phyloP scores from a whole-genome alignment of 1,284 basidiomycete species.

The Apiotrichum veenhuisii region DNA sequence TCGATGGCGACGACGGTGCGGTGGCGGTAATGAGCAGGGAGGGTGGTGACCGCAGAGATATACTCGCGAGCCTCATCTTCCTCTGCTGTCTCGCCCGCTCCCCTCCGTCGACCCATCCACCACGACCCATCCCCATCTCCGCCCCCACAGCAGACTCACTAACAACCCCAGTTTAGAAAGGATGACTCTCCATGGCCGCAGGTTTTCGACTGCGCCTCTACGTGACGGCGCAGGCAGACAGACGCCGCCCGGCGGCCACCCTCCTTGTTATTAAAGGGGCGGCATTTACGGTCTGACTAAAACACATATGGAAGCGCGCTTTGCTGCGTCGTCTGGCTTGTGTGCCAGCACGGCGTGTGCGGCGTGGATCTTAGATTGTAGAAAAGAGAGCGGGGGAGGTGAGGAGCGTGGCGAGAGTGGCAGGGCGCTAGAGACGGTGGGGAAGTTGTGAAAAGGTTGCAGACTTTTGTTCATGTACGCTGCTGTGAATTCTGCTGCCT shows the following conservation, averaged over 20 bases:
- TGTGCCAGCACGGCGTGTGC: too few species aligned
- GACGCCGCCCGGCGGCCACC: conserved; percentile 39
- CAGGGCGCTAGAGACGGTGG: too few species aligned
- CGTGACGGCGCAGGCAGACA: conserved; percentile 26
- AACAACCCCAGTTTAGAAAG: conserved; percentile 22
- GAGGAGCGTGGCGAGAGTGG: too few species aligned
- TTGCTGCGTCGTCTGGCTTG: background rate
- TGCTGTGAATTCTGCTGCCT: too few species aligned
- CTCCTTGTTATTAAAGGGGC: conserved; percentile 43
- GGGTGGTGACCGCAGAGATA: background rate
- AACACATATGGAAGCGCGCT: conserved; percentile 10
- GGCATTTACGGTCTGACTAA: conserved; percentile 37
- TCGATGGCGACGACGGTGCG: background rate
- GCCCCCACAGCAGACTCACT: conserved; percentile 2
- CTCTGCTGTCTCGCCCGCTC: background rate
- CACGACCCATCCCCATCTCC: too few species aligned
- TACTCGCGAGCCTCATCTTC: background rate
- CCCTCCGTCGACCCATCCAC: background rate
- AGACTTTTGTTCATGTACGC: too few species aligned
- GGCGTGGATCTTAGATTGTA: too few species aligned
- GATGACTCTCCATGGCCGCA: conserved; percentile 41
- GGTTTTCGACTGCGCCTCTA: conserved; percentile 28
- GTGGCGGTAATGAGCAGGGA: conserved; percentile 5
- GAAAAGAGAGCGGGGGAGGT: too few species aligned
- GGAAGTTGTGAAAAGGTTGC: too few species aligned